A percentile compares a stretch with the other conserved stretches of the same genome.
phyloP scores from a whole-genome alignment of 2,329 filamentous ascomycete species.

The Ascochyta fabae region DNA sequence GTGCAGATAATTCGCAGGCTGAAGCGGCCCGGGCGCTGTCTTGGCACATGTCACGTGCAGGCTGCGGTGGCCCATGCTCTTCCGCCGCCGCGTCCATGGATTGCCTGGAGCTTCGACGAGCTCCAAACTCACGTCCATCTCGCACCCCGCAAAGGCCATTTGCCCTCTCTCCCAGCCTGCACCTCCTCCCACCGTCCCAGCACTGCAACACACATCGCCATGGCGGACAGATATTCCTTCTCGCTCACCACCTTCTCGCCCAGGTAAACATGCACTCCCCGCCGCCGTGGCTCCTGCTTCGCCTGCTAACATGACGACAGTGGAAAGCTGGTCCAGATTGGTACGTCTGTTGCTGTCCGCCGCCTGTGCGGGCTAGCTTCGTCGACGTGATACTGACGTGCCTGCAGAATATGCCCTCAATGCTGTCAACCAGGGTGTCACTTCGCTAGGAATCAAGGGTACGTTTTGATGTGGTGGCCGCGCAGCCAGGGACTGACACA shows the following conservation, averaged over 20 bases:
- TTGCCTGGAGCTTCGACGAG: slow-evolving; percentile 19
- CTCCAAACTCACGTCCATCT: slow-evolving; percentile 18
- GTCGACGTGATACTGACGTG: slow-evolving; percentile 19
- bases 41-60: slow-evolving; percentile 11
- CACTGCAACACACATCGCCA: slow-evolving; percentile 51
- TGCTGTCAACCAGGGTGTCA: slow-evolving; percentile 98
- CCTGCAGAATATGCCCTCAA: slow-evolving; percentile 94
- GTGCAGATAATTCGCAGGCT: slow-evolving; percentile 14
- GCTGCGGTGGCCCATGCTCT: slow-evolving; percentile 4
- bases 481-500: slow-evolving; percentile 7
- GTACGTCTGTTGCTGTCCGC: slow-evolving; percentile 56
- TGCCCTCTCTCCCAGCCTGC: slow-evolving; percentile 1
- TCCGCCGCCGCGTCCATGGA: slow-evolving; percentile 19
- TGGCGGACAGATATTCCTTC: slow-evolving; percentile 99
- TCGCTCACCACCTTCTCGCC: slow-evolving; percentile 99
- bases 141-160: slow-evolving; percentile 11
- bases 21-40: slow-evolving; percentile 1
- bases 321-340: slow-evolving; percentile 99
- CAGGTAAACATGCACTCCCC: slow-evolving; percentile 69
- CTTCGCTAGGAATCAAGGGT: slow-evolving; percentile 98
- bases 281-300: slow-evolving; percentile 33
- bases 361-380: slow-evolving; percentile 14
- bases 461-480: slow-evolving; percentile 27
- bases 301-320: slow-evolving; percentile 63
- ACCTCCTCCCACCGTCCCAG: slow-evolving; percentile 2